phyloP scores from a whole-genome alignment of 2,329 filamentous ascomycete genomes.

The Fusarium circinatum region DNA sequence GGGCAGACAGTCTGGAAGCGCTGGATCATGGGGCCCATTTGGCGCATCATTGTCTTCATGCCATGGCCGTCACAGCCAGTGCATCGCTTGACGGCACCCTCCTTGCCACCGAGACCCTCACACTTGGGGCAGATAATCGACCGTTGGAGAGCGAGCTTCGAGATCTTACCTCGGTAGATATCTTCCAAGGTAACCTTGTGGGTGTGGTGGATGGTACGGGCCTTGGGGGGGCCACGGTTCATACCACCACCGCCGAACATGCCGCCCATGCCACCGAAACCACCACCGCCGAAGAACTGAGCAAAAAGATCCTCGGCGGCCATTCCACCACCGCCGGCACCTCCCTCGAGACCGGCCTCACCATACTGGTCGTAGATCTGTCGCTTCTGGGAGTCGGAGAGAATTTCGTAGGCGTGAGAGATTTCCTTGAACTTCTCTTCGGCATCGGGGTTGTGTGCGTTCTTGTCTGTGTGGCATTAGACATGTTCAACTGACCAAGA shows the following conservation, averaged over 20 bases:
- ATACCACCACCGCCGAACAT: constrained; percentile 77
- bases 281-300: constrained; percentile 86
- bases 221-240: constrained; percentile 84
- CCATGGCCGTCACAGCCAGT: constrained; percentile 89
- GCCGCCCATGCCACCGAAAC: constrained; percentile 70
- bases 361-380: constrained; percentile 96
- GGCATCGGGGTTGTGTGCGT: constrained; percentile 89
- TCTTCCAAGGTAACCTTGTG: constrained; percentile 99
- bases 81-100: constrained; percentile 96
- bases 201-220: constrained; percentile 95
- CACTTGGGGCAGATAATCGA: constrained; percentile 97
- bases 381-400: constrained; percentile 93
- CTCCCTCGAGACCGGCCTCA: constrained; percentile 94
- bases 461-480: constrained; percentile 78
- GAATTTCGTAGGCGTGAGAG: constrained; percentile 93
- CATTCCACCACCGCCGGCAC: constrained; percentile 83
- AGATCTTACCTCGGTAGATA: constrained; percentile 97
- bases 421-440: constrained; percentile 99
- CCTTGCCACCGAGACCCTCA: constrained; percentile 93
- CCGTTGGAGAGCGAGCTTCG: constrained; percentile 96
- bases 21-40: constrained; percentile 99
- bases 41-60: constrained; percentile 99
- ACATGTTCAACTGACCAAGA: neutral
- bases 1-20: constrained; percentile 99
- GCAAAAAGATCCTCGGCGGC: constrained; percentile 95